phyloP scores from a whole-genome alignment of 78 protist genomes.

The Dictyostelium brefeldianum region DNA sequence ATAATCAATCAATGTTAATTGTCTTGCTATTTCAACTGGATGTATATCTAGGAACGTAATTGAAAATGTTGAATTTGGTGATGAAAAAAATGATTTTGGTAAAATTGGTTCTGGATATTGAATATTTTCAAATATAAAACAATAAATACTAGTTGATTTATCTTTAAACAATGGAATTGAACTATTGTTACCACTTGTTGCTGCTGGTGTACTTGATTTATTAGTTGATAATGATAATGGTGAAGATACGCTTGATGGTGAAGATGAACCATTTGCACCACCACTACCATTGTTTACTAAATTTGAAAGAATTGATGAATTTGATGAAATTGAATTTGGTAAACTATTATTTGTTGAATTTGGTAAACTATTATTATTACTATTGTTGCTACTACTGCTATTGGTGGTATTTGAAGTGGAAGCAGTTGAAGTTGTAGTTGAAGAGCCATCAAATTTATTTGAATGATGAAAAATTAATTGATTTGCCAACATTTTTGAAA shows the following conservation, averaged over 20 bases:
- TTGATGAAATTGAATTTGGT: background rate
- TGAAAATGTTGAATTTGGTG: slow-evolving; percentile 12
- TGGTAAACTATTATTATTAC: background rate
- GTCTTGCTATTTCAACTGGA: slow-evolving; percentile 73
- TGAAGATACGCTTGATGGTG: background rate
- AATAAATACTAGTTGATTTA: slow-evolving; percentile 45
- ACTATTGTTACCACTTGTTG: background rate
- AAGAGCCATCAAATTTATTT: background rate
- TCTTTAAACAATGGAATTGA: slow-evolving; percentile 16
- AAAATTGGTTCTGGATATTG: slow-evolving; percentile 60
- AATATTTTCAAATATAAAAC: slow-evolving; percentile 21
- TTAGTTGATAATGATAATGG: background rate
- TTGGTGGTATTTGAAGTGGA: background rate
- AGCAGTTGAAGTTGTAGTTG: background rate
- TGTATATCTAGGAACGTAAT: slow-evolving; percentile 42
- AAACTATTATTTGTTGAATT: background rate
- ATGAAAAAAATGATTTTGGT: slow-evolving; percentile 43
- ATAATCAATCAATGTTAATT: slow-evolving; percentile 74
- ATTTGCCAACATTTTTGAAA: background rate
- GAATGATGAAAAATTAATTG: slow-evolving; percentile 45
- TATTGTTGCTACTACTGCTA: no score
- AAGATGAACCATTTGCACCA: background rate
- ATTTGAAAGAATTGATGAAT: background rate
- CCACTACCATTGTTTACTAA: no score
- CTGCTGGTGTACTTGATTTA: background rate